Conservation (phyloP, 352 stramenopile genomes). For the Aphanomyces stellatus region DNA sequence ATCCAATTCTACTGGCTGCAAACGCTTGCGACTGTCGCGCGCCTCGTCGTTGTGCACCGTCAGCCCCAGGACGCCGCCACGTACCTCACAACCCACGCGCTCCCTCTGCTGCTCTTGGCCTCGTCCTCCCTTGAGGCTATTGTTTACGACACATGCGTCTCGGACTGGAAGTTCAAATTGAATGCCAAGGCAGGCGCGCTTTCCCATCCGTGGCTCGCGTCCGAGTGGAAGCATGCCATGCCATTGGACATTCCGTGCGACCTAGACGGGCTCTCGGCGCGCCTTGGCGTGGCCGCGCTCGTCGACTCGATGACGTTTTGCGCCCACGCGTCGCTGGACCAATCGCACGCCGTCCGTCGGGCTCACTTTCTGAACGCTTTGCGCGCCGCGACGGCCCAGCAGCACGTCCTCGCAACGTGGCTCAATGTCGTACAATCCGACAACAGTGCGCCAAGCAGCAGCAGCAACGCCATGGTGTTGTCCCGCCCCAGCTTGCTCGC, state of each 20-base stretch:
- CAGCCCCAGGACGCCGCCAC: background rate
- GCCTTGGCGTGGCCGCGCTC: background rate
- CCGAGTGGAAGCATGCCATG: constrained; percentile 1
- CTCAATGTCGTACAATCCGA: too few relatives aligned
- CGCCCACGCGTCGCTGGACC: background rate
- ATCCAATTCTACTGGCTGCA: background rate
- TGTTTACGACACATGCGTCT: background rate
- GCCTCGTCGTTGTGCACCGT: background rate
- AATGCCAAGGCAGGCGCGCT: background rate
- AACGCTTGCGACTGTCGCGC: background rate
- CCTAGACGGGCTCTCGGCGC: background rate
- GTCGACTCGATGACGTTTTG: background rate
- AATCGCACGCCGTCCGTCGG: background rate
- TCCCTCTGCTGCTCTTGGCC: background rate
- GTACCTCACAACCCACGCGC: background rate
- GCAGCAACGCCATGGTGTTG: background rate
- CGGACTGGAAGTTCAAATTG: constrained; percentile 12
- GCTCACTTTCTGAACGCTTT: background rate
- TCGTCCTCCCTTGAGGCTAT: background rate
- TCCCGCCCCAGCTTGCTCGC: background rate
- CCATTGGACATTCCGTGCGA: background rate
- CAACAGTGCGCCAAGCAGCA: too few relatives aligned
- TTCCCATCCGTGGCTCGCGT: background rate
- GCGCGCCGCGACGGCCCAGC: background rate
- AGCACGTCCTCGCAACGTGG: background rate